phyloP scores from a whole-genome alignment of 345 rosid species.

The Eucalyptus virginea region DNA sequence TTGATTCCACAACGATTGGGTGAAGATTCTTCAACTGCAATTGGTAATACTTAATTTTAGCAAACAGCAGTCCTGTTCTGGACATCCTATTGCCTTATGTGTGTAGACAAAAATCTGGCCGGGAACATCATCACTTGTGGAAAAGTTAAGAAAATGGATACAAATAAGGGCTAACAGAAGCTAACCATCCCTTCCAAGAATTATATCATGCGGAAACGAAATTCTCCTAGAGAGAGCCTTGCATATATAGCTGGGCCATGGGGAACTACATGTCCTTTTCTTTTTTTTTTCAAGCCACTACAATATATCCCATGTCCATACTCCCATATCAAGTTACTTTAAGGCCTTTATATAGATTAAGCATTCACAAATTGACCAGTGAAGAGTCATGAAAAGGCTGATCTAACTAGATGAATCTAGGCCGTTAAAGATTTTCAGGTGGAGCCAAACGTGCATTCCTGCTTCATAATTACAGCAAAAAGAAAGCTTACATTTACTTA shows the following conservation, averaged over 20 bases:
- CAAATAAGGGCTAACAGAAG: not conserved
- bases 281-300: not conserved
- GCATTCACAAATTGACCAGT: not conserved
- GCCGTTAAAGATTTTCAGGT: not conserved
- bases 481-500: not conserved
- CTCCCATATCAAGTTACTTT: not conserved
- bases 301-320: not conserved
- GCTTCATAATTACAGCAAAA: not conserved
- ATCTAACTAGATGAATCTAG: not conserved
- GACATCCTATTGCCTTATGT: not conserved
- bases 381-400: not conserved
- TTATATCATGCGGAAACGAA: not conserved
- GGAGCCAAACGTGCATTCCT: not conserved
- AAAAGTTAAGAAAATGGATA: not conserved
- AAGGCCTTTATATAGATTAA: not conserved
- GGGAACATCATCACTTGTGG: not conserved
- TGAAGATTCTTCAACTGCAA: not conserved
- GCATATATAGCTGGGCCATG: not conserved
- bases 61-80: not conserved
- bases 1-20: not conserved
- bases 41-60: not conserved
- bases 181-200: not conserved
- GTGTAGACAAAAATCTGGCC: not conserved
- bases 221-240: not conserved
- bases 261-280: not conserved